Base-by-base conservation (phyloP, 225 moss, liverwort and hornwort species). In the Thuidium tamariscinum region DNA sequence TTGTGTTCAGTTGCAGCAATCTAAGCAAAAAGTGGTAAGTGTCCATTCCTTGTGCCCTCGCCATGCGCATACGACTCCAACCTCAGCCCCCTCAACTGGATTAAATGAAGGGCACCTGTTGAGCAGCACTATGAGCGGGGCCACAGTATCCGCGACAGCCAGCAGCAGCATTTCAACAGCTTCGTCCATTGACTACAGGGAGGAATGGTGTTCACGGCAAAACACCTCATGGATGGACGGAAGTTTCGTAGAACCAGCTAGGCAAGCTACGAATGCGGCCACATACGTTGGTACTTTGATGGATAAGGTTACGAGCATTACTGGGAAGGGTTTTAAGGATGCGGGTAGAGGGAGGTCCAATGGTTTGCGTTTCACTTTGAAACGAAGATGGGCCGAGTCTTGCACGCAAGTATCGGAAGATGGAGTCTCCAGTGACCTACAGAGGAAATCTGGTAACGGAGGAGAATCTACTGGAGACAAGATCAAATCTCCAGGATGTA, bases 41-140 rank as follows among this genome's bases (percentile, higher is more conserved):
- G 92, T 94, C 57, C 91, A 86, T 87, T 94, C 93, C 71, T 90
- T 90, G 80, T 94, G 94, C 55, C 93, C 95, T 65, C 91, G 87
- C 18, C 94, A 94, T 90, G 93, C 93, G 48, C 79, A 89, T 41
- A 79, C 79, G 37, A 87, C 92, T 80, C 75, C 87, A 60, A 82
- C 64, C 44, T 85, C 78, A 36, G 21, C 74, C 66, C 77, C 87
- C 56, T 70, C 89, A 5, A 79, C 82, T 88, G 88, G 89, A 76
- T 80, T 72, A 63, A 84, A 83, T 83, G 86, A 82, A 64, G 88
- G 85, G 75, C 55, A 82, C 56, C 74, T 84, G 82, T 69, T 88
- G 79, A 74, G 85, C 65, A 80, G 80, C 66, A 89, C 89, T 63
- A 87, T 83, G 37, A 90, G 87, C 51, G 83, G 83, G 52, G 77